Evolutionary conservation across 176 grass and related monocot species (phyloP).

Genomic region (Avena eriantha): DNA sequence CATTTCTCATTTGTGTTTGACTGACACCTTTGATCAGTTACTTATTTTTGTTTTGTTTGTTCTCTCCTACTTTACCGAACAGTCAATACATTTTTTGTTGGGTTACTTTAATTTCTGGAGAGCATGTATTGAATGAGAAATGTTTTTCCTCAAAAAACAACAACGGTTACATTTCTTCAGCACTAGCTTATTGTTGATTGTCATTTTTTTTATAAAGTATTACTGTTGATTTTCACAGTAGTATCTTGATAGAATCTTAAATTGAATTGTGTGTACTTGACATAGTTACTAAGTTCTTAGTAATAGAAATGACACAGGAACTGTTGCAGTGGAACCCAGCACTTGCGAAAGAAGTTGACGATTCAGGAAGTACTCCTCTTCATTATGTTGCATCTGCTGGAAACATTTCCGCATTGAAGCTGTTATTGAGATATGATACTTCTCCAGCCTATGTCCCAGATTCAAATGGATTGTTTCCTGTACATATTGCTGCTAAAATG

Average conservation of each 20-base stretch:
- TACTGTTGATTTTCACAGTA: background rate
- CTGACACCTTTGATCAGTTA: background rate
- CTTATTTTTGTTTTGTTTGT: slow-evolving; percentile 1
- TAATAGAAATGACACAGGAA: slow-evolving; percentile 62
- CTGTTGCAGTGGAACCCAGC: slow-evolving; percentile 55
- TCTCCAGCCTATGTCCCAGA: slow-evolving; percentile 55
- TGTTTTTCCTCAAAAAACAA: background rate
- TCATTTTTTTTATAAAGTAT: too few species aligned
- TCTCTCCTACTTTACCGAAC: slow-evolving; percentile 6
- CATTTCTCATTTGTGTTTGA: background rate
- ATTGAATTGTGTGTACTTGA: background rate
- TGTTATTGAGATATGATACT: slow-evolving; percentile 54
- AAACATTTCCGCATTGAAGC: slow-evolving; percentile 43
- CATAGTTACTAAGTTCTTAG: slow-evolving; percentile 45
- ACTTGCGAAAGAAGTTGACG: slow-evolving; percentile 55
- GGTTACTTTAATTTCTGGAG: background rate
- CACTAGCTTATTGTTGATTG: background rate
- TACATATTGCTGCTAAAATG: slow-evolving; percentile 76
- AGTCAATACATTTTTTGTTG: background rate
- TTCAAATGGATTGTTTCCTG: slow-evolving; percentile 57
- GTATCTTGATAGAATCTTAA: background rate
- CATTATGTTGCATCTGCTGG: slow-evolving; percentile 72
- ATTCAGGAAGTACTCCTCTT: slow-evolving; percentile 62
- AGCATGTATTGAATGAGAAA: background rate
- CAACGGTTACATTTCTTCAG: background rate